Base-by-base conservation (phyloP, 2,329 filamentous ascomycete genomes). In the Paraconiothyrium brasiliense region DNA sequence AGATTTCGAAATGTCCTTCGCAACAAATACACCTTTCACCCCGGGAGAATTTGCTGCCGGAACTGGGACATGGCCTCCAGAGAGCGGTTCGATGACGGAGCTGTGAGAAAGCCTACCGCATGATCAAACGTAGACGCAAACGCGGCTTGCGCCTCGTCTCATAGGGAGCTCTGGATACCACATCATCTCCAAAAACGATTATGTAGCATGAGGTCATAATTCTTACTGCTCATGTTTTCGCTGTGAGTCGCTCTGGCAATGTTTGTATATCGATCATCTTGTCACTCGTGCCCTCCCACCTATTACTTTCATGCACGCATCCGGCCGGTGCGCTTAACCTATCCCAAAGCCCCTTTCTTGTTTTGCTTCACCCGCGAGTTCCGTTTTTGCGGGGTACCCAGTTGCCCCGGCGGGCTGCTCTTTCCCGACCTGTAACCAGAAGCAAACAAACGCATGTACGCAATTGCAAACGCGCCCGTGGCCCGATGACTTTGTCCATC, bases 1-100 rank as follows among this genome's bases (percentile, higher is more conserved):
- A 5, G 76, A 72, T n/a, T 80, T 81, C 55, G 78, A 77, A 41
- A 78, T 74, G 56, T 77, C 76, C 52, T 67, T 81, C n/a, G 70
- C 80, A 37, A 70, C 74, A 9, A 76, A 77, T 5, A 81, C 80
- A 34, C 76, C 77, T 22, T 73, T 76, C 32, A 76, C 72, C 7
- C 73, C 72, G 3, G 71, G 65, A 9, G 62, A 64, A n/a, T 71
- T 73, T 24, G 49, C 58, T 20, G 55, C 63, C 16, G 71, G 71
- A 0, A 74, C 72, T 13, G 71, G 69, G 7, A 67, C 64, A 20
- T 50, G 65, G 1, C 67, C 62, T 1, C 65, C 68, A 5, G 70
- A 75, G 2, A 67, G 71, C 10, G 68, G 68, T 27, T 67, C 64
- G 3, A 65, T 64, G 20, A 71, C 66, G n/a, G 71, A 74, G 43